Evolutionary conservation across 1,284 basidiomycete species (phyloP).

Genomic region (Trichosporon faecale): DNA sequence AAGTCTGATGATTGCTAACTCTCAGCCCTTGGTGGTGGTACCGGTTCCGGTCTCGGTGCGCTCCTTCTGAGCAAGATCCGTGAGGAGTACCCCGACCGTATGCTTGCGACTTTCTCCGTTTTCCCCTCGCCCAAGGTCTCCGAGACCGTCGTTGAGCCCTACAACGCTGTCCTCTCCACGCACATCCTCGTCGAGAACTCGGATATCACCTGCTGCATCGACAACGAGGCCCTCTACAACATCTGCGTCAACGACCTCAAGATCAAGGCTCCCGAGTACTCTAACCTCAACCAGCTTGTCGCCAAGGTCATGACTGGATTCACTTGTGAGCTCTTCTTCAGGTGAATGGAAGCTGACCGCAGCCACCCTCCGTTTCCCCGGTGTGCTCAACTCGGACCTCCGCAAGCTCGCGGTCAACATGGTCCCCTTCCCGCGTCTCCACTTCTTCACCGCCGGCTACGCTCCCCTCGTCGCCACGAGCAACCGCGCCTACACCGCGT

Average conservation of each 20-base stretch:
- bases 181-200: conserved; percentile 90
- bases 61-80: conserved; percentile 78
- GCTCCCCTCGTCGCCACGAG: conserved; percentile 71
- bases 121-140: conserved; percentile 91
- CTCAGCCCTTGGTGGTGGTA: conserved; percentile 79
- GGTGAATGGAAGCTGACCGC: conserved; percentile 19
- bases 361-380: conserved; percentile 60
- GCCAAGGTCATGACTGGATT: conserved; percentile 53
- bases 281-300: conserved; percentile 70
- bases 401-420: conserved; percentile 92
- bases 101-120: conserved; percentile 89
- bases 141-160: conserved; percentile 88
- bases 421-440: conserved; percentile 85
- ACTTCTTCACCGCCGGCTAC: conserved; percentile 86
- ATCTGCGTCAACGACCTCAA: conserved; percentile 75
- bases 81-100: conserved; percentile 90
- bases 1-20: not conserved
- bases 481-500: conserved; percentile 59
- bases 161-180: conserved; percentile 84
- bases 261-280: conserved; percentile 66
- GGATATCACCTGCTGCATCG: conserved; percentile 81
- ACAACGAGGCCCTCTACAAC: conserved; percentile 88
- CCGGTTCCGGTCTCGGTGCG: conserved; percentile 80
- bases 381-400: conserved; percentile 89
- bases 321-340: conserved; percentile 34